Percentiles rank a stretch among this genome's conserved stretches.
These are phyloP conservation scores for Chaetomium cochliodes DNA, from an alignment of 495 filamentous ascomycete genomes.

Conservation along the genomic window DNA sequence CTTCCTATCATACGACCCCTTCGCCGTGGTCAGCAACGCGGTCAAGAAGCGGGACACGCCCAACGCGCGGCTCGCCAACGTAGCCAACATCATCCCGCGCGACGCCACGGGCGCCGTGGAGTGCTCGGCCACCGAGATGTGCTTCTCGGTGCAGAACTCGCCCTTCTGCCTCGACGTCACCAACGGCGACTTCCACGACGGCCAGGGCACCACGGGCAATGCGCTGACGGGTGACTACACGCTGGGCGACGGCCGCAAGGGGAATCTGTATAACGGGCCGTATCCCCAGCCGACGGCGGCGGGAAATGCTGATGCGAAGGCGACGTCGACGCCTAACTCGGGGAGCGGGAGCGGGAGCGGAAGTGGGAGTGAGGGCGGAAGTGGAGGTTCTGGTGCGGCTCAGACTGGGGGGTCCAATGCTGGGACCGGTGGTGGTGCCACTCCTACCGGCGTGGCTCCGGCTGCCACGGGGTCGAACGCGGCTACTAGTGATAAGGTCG, in stretches of 20 bases:
- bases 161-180: neutral
- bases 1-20: neutral
- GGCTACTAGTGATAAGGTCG: too few relatives aligned
- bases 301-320: neutral
- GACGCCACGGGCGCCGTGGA: neutral
- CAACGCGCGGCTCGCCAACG: conserved; percentile 4
- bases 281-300: neutral
- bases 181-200: conserved; percentile 7
- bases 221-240: conserved; percentile 1
- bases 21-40: neutral
- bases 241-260: conserved; percentile 1
- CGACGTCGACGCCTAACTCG: neutral
- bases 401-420: too few relatives aligned
- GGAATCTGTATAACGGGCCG: conserved; percentile 6
- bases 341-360: too few relatives aligned
- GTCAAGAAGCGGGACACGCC: conserved; percentile 7
- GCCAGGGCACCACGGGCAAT: conserved; percentile 2
- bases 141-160: neutral
- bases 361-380: too few relatives aligned
- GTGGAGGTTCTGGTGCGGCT: too few relatives aligned
- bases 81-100: neutral
- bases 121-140: neutral
- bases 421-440: too few relatives aligned
- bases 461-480: too few relatives aligned
- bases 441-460: too few relatives aligned